These are phyloP conservation scores for Blumeriella jaapii DNA, from an alignment of 2,329 filamentous ascomycete genomes.

Conservation along the genomic window DNA sequence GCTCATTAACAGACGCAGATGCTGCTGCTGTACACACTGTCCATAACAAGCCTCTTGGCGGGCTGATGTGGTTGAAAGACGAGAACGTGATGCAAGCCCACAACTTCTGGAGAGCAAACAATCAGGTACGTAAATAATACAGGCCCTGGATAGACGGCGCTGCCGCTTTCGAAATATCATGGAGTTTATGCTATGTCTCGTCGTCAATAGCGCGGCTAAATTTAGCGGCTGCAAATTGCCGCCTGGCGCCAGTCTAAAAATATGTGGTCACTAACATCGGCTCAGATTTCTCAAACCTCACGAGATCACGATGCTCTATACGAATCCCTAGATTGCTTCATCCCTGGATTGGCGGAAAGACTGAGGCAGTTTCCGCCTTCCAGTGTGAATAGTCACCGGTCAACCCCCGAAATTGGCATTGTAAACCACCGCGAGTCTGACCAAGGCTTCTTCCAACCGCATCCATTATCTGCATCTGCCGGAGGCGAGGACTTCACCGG, in stretches of 20 bases:
- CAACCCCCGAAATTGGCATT: not conserved
- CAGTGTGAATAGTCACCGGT: not conserved
- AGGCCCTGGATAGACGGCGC: too few relatives aligned
- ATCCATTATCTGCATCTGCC: conserved; percentile 15
- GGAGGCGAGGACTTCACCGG: conserved; percentile 18
- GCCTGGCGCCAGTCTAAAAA: not conserved
- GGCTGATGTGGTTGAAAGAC: conserved; percentile 23
- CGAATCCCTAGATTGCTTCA: not conserved
- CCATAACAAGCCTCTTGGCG: conserved; percentile 17
- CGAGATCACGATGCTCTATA: not conserved
- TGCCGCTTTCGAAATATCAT: too few relatives aligned
- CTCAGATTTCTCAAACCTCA: not conserved
- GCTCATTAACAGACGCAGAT: conserved; percentile 13
- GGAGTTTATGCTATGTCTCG: too few relatives aligned
- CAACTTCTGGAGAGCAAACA: conserved; percentile 18
- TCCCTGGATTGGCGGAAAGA: not conserved
- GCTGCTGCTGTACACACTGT: conserved; percentile 4
- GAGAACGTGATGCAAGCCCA: conserved; percentile 22
- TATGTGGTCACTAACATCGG: not conserved
- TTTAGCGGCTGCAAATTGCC: too few relatives aligned
- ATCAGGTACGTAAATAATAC: conserved; percentile 9
- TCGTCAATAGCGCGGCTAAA: too few relatives aligned
- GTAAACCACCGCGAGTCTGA: not conserved
- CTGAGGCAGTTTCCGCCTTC: not conserved
- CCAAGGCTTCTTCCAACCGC: not conserved